Conservation (phyloP, 192 early-diverging fungal species). For the Podila epicladia region DNA sequence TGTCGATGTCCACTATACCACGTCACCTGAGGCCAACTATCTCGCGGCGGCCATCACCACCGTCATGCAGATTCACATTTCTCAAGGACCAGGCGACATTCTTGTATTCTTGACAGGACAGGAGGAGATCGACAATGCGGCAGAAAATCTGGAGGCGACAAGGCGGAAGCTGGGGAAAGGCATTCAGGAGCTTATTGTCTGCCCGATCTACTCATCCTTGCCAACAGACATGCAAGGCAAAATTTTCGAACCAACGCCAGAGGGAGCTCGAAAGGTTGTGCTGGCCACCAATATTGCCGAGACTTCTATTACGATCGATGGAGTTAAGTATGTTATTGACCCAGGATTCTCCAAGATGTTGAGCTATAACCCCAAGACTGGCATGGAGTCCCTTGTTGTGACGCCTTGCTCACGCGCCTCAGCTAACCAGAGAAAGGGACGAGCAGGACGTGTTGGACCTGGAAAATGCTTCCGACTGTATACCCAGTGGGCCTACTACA, state of each 20-base stretch:
- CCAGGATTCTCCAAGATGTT: slow-evolving; percentile 98
- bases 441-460: slow-evolving; percentile 95
- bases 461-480: slow-evolving; percentile 98
- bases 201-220: slow-evolving; percentile 96
- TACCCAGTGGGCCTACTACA: slow-evolving; percentile 89
- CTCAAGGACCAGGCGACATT: slow-evolving; percentile 90
- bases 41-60: slow-evolving; percentile 91
- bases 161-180: slow-evolving; percentile 84
- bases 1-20: slow-evolving; percentile 95
- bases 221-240: slow-evolving; percentile 96
- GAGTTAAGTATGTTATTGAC: slow-evolving; percentile 97
- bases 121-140: slow-evolving; percentile 96
- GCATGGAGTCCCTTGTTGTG: slow-evolving; percentile 98
- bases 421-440: slow-evolving; percentile 92
- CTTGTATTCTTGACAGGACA: slow-evolving; percentile 97
- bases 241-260: slow-evolving; percentile 98
- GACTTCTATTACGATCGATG: slow-evolving; percentile 97
- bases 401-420: slow-evolving; percentile 95
- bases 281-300: slow-evolving; percentile 99
- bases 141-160: slow-evolving; percentile 82
- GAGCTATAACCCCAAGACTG: slow-evolving; percentile 91
- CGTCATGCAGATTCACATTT: slow-evolving; percentile 94
- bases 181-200: slow-evolving; percentile 90
- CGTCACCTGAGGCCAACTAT: slow-evolving; percentile 97
- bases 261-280: slow-evolving; percentile 92